A percentile compares a stretch with the other conserved stretches of the same genome.
Conservation (phyloP, 495 filamentous ascomycete species). For the Hypoxylon cercidicola region DNA sequence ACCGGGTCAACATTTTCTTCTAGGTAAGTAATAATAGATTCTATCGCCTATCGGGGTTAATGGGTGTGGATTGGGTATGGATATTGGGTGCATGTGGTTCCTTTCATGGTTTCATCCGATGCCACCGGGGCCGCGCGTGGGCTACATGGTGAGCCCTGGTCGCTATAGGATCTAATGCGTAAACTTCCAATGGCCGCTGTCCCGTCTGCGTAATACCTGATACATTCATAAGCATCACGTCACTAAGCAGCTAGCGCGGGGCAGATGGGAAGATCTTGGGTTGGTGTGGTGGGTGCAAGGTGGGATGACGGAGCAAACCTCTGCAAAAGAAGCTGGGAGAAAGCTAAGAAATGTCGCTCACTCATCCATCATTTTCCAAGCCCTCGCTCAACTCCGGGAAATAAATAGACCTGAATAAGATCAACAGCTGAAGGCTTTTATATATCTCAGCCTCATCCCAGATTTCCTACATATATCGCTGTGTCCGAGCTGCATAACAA, state of each 20-base stretch:
- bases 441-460: conserved; percentile 18
- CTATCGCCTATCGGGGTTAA: conserved; percentile 9
- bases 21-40: no score
- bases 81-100: not conserved
- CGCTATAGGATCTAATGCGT: no score
- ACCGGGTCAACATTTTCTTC: no score
- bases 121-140: not conserved
- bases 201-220: no score
- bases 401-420: not conserved
- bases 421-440: not conserved
- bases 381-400: conserved; percentile 7
- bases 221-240: conserved; percentile 39
- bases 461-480: not conserved
- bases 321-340: conserved; percentile 1
- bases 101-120: conserved; percentile 9
- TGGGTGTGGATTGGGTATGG: no score
- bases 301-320: conserved; percentile 1
- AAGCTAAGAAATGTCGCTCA: conserved; percentile 30
- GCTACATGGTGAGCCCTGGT: no score
- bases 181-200: no score
- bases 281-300: not conserved
- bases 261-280: conserved; percentile 30
- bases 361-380: conserved; percentile 20
- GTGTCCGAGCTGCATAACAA: conserved; percentile 12
- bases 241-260: conserved; percentile 38